Evolutionary conservation across 1,284 basidiomycete genomes (phyloP).

Genomic region (Ganoderma leucocontextum): DNA sequence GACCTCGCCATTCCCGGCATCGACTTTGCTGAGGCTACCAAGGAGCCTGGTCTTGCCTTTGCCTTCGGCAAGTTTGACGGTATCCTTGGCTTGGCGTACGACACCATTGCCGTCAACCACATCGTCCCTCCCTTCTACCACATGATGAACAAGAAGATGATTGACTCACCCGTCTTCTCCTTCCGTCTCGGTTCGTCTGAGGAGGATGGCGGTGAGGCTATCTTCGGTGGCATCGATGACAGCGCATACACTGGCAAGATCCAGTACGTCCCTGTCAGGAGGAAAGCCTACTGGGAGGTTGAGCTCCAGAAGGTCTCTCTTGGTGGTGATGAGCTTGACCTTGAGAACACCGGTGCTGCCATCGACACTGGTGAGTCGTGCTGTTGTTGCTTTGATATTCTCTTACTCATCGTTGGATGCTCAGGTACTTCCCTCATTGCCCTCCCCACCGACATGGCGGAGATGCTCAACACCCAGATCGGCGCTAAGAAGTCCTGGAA

Average conservation of each 20-base stretch:
- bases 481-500: slow-evolving; percentile 94
- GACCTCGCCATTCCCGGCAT: slow-evolving; percentile 83
- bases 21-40: slow-evolving; percentile 96
- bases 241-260: slow-evolving; percentile 86
- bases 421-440: slow-evolving; percentile 90
- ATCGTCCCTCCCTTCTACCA: slow-evolving; percentile 96
- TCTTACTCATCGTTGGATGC: slow-evolving; percentile 9
- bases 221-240: slow-evolving; percentile 93
- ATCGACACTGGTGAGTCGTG: slow-evolving; percentile 87
- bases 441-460: slow-evolving; percentile 93
- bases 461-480: slow-evolving; percentile 97
- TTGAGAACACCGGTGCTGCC: slow-evolving; percentile 93
- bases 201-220: slow-evolving; percentile 90
- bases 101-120: slow-evolving; percentile 96
- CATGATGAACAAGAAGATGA: slow-evolving; percentile 87
- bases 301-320: slow-evolving; percentile 89
- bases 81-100: slow-evolving; percentile 94
- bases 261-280: slow-evolving; percentile 89
- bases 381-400: background rate
- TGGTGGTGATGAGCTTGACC: slow-evolving; percentile 85
- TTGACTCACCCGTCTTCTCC: slow-evolving; percentile 91
- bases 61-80: slow-evolving; percentile 98
- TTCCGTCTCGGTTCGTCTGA: slow-evolving; percentile 94
- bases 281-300: slow-evolving; percentile 99
- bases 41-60: slow-evolving; percentile 97